Percentiles rank a stretch among this genome's conserved stretches.
phyloP scores from a whole-genome alignment of 768 basidiomycete species.

The Pleurotus tuber-regium region DNA sequence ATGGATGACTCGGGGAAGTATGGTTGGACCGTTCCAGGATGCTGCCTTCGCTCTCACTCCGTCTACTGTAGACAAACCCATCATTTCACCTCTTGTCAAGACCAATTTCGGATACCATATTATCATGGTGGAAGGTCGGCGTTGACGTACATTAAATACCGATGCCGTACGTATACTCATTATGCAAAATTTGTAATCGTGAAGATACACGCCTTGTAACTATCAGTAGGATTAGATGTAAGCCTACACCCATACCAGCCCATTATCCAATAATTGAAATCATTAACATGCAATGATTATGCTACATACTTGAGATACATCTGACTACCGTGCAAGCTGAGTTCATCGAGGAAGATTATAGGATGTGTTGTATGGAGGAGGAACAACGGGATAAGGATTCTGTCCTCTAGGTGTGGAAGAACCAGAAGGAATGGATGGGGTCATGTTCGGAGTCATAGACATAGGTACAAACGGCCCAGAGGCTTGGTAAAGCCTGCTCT shows the following conservation, averaged over 20 bases:
- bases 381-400: slow-evolving; percentile 19
- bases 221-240: background rate
- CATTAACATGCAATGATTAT: slow-evolving; percentile 1
- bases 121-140: slow-evolving; percentile 88
- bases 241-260: too few species aligned
- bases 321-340: too few species aligned
- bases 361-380: slow-evolving; percentile 10
- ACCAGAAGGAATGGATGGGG: background rate
- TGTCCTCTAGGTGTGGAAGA: background rate
- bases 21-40: slow-evolving; percentile 86
- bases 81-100: slow-evolving; percentile 71
- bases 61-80: slow-evolving; percentile 78
- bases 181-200: background rate
- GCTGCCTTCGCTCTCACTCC: slow-evolving; percentile 82
- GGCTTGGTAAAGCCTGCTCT: background rate
- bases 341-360: slow-evolving; percentile 7
- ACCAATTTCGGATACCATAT: slow-evolving; percentile 86
- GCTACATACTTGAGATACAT: too few species aligned
- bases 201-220: background rate
- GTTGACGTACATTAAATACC: slow-evolving; percentile 32
- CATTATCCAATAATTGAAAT: too few species aligned
- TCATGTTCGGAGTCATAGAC: background rate
- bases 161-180: too few species aligned
- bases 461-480: slow-evolving; percentile 6
- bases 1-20: slow-evolving; percentile 84